Base-by-base conservation (phyloP, 495 filamentous ascomycete species). In the Penicillium malachiteum region DNA sequence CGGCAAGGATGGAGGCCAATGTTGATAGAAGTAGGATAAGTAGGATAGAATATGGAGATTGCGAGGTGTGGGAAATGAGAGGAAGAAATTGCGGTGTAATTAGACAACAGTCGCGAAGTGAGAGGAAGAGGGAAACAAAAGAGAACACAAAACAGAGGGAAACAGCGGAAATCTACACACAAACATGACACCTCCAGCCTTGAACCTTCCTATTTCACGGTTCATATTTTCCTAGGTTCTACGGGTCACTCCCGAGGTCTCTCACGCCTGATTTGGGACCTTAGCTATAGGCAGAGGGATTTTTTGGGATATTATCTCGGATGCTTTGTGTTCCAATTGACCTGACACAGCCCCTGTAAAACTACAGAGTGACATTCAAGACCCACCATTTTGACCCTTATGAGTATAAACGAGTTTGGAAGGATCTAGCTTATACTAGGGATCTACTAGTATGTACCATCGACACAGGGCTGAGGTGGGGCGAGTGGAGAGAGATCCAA, bases 181-280 rank as follows among this genome's bases (percentile, higher is more conserved):
- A 18, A 18, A 9, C 34, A 51, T 51, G 48, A 51, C 48, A 51
- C 48, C 37, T 48, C 46, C 44, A 47, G 44, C 44, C 17, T 50
- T 34, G 7, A 51, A 32, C 16, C 34, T 50, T 50, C 48, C 34
- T 2, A 5, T 32, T 45, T 26, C 31, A 46, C 43, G 43, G 30
- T 49, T 37, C 14, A 21, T 49, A 26, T 26, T 26, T 26, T 26
- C 21, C 2, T 26, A 26, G 2, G 31, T 49, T 26, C 43, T 46
- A 46, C 43, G 21, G 43, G 4, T 26, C 21, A 26, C 21, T 26
- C 21, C 21, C 21, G 21, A 26, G 21, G 1, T 26, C 21, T 4
- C 21, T 26, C 21, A 2, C 21, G 21, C 21, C 21, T 26, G 21
- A 26, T 26, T 26, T 26, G 2, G 21, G 21, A 4, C 21, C 21